Percentiles rank a stretch among this genome's conserved stretches.
phyloP scores from a whole-genome alignment of 768 basidiomycete species.

The Auriculariales sp. region DNA sequence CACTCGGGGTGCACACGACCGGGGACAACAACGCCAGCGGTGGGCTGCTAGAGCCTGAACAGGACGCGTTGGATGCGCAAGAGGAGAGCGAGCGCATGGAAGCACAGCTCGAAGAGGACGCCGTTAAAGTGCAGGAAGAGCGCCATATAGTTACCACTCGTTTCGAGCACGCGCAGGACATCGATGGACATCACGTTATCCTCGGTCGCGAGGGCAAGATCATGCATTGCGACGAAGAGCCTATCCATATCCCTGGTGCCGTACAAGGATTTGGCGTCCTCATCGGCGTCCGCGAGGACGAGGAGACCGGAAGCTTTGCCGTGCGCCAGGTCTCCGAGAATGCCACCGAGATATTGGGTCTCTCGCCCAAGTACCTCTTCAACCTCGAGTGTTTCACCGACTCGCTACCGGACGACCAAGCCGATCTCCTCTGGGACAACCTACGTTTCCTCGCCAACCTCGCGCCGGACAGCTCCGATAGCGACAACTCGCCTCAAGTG shows the following conservation, averaged over 20 bases:
- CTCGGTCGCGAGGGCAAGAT: slow-evolving; percentile 55
- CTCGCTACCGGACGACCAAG: slow-evolving; percentile 49
- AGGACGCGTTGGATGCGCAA: not conserved
- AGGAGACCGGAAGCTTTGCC: slow-evolving; percentile 33
- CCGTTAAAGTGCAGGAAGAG: not conserved
- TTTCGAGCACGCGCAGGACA: slow-evolving; percentile 50
- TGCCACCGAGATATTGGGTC: slow-evolving; percentile 55
- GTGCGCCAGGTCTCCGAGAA: slow-evolving; percentile 82
- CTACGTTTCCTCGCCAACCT: slow-evolving; percentile 49
- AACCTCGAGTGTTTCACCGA: slow-evolving; percentile 59
- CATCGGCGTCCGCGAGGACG: slow-evolving; percentile 48
- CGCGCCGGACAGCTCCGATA: slow-evolving; percentile 19
- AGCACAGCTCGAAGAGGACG: not conserved
- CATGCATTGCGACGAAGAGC: slow-evolving; percentile 67
- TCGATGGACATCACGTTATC: slow-evolving; percentile 55
- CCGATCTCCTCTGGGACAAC: slow-evolving; percentile 56
- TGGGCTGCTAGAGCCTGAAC: not conserved
- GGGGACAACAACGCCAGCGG: slow-evolving; percentile 7
- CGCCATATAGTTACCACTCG: slow-evolving; percentile 36
- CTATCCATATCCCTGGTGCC: slow-evolving; percentile 68
- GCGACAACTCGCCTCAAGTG: slow-evolving; percentile 42
- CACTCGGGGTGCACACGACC: slow-evolving; percentile 8
- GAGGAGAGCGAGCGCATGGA: not conserved
- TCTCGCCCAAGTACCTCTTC: slow-evolving; percentile 59
- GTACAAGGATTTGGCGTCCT: slow-evolving; percentile 77